These are phyloP conservation scores for Chaetomidium leptoderma DNA, from an alignment of 495 filamentous ascomycete species.

Conservation along the genomic window DNA sequence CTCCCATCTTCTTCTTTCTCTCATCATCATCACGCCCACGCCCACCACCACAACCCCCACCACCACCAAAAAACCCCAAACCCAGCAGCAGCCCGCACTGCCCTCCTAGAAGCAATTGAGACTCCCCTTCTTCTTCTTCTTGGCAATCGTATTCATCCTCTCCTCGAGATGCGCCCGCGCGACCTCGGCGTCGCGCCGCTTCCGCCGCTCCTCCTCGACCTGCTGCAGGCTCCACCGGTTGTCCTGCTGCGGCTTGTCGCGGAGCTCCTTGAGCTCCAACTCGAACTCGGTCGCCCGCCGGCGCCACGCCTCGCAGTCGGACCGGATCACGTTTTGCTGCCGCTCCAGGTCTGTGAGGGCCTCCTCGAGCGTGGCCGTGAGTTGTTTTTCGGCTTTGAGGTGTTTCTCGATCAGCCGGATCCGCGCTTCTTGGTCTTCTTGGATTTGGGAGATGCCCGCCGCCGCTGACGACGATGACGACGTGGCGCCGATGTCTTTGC, in stretches of 20 bases:
- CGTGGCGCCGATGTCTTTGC: conserved; percentile 58
- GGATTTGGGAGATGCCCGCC: conserved; percentile 52
- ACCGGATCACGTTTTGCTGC: conserved; percentile 78
- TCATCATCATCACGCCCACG: background rate
- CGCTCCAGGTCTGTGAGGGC: conserved; percentile 88
- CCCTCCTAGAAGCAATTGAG: conserved; percentile 86
- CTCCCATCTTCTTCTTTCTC: no score
- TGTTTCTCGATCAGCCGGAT: conserved; percentile 97
- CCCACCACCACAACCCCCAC: background rate
- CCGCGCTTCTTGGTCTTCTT: conserved; percentile 91
- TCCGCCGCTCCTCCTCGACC: conserved; percentile 89
- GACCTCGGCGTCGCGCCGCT: conserved; percentile 79
- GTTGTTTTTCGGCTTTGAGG: conserved; percentile 90
- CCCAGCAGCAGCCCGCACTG: background rate
- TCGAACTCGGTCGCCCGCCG: conserved; percentile 75
- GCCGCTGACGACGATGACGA: conserved; percentile 43
- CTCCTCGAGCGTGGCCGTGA: conserved; percentile 90
- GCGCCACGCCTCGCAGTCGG: conserved; percentile 84
- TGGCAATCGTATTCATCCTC: conserved; percentile 86
- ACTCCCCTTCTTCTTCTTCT: conserved; percentile 93
- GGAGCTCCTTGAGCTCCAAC: conserved; percentile 67
- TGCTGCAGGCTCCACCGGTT: conserved; percentile 83
- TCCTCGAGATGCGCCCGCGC: conserved; percentile 86
- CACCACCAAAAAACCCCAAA: conserved; percentile 4
- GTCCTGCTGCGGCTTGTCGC: conserved; percentile 43